Conservation (phyloP, 2,329 filamentous ascomycete species). For the Fonsecaea pedrosoi region DNA sequence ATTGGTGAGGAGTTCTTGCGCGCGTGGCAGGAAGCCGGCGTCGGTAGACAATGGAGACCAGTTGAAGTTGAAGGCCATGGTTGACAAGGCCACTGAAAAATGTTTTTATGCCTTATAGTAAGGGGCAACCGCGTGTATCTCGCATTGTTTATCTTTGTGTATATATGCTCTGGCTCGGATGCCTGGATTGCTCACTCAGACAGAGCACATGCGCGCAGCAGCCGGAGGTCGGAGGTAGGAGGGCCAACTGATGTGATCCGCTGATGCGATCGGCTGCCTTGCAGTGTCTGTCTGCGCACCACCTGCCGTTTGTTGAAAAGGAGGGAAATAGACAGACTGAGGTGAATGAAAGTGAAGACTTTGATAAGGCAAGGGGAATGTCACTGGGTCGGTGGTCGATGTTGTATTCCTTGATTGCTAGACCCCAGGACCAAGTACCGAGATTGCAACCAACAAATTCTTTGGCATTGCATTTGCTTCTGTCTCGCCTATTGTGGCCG, state of each 20-base stretch:
- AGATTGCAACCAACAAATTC: conserved; percentile 1
- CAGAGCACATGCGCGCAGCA: conserved; percentile 19
- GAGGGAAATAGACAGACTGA: background rate
- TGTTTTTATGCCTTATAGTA: background rate
- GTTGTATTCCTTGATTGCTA: background rate
- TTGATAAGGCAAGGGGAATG: background rate
- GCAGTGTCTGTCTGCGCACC: background rate
- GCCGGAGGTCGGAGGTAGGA: conserved; percentile 11
- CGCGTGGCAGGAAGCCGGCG: conserved; percentile 85
- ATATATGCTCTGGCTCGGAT: background rate
- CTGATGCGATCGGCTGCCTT: conserved; percentile 14
- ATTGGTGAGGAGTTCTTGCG: conserved; percentile 90
- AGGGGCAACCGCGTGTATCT: background rate
- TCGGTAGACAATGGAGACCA: conserved; percentile 99
- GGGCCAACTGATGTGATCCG: conserved; percentile 25
- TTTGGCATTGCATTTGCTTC: background rate
- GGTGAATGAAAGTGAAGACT: background rate
- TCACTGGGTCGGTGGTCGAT: background rate
- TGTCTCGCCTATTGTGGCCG: background rate
- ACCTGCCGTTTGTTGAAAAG: background rate
- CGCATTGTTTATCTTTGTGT: conserved; percentile 6
- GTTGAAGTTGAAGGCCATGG: conserved; percentile 99
- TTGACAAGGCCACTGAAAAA: background rate
- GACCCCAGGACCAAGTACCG: conserved; percentile 2
- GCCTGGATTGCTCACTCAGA: conserved; percentile 21